Conservation (phyloP, 306 rosid species). For the Cucurbita moschata region DNA sequence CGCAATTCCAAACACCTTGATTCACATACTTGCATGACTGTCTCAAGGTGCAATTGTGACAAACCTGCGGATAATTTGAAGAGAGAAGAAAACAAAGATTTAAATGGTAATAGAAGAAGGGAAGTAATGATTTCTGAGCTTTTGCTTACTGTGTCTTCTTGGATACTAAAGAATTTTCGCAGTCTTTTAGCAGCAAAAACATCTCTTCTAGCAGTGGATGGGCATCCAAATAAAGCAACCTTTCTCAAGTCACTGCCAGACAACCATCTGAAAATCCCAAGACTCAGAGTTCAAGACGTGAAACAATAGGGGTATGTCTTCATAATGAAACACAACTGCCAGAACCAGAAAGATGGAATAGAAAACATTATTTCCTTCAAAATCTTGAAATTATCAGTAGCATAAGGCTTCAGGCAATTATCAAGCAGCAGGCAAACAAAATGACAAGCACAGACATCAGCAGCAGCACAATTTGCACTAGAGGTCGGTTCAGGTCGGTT, state of each 20-base stretch:
- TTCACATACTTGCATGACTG: conserved; percentile 34
- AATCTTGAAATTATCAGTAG: not conserved
- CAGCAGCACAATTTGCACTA: not conserved
- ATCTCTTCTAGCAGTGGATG: conserved; percentile 16
- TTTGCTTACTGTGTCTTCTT: conserved; percentile 28
- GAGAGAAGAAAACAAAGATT: not conserved
- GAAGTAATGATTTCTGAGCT: not conserved
- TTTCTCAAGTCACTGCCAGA: conserved; percentile 62
- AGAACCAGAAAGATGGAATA: not conserved
- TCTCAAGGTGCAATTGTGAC: conserved; percentile 27
- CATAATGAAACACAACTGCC: not conserved
- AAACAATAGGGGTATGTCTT: not conserved
- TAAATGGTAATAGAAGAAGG: not conserved
- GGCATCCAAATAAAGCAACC: conserved; percentile 60
- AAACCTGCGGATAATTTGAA: conserved; percentile 22
- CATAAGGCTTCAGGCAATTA: not conserved
- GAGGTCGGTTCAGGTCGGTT: too few relatives aligned
- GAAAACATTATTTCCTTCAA: not conserved
- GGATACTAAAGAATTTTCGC: conserved; percentile 49
- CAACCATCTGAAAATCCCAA: conserved; percentile 48
- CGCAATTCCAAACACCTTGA: conserved; percentile 34
- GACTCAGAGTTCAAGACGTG: conserved; percentile 7
- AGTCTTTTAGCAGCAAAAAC: conserved; percentile 52
- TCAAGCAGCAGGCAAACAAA: not conserved
- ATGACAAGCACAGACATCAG: not conserved